Percentiles rank a stretch among this genome's conserved stretches.
Conservation (phyloP, 139 green algal genomes). For the Volvox africanus region DNA sequence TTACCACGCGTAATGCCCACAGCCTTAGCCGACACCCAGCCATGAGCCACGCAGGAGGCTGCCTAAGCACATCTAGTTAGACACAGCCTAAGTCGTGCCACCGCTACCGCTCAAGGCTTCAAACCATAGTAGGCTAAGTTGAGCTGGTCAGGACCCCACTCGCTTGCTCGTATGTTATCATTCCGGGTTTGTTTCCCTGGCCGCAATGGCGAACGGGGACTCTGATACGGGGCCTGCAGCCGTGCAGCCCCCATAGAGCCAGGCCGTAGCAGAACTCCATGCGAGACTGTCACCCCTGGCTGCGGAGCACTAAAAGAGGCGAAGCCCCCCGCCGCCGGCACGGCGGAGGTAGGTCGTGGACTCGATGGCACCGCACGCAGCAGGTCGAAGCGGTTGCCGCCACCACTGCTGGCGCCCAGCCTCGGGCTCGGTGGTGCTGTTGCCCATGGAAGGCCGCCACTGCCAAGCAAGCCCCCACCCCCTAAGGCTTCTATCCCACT, state of each 20-base stretch:
- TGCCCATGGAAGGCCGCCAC: background rate
- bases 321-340: background rate
- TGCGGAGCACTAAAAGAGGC: background rate
- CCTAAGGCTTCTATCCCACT: background rate
- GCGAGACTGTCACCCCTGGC: background rate
- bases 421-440: background rate
- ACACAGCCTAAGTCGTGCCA: background rate
- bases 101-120: background rate
- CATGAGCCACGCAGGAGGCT: no score
- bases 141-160: background rate
- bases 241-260: background rate
- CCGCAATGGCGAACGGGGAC: background rate
- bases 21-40: no score
- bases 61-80: no score
- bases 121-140: conserved; percentile 14
- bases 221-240: background rate
- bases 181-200: background rate
- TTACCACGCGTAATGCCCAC: no score
- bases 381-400: background rate
- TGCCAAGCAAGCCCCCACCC: background rate
- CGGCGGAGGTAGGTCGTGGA: background rate
- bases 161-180: conserved; percentile 12
- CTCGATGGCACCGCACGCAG: background rate
- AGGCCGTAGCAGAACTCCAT: background rate
- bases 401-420: background rate